These are phyloP conservation scores for Musa troglodytarum DNA, from an alignment of 176 grass and related monocot species.

Conservation along the genomic window DNA sequence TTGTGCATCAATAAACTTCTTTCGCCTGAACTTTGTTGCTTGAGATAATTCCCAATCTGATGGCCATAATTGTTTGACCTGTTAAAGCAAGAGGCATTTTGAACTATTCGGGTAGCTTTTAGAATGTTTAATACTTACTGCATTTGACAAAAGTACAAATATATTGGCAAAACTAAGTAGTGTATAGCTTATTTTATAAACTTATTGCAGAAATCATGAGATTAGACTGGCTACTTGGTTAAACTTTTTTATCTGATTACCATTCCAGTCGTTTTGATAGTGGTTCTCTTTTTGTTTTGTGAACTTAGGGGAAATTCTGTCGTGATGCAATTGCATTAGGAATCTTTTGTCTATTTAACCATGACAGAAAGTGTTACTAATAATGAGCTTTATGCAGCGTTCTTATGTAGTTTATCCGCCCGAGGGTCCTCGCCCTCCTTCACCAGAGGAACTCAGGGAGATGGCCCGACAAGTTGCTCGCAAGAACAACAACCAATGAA, in stretches of 20 bases:
- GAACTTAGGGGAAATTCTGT: not conserved
- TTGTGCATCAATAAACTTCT: not conserved
- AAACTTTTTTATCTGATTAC: not conserved
- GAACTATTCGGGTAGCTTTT: too few species aligned
- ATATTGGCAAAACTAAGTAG: not conserved
- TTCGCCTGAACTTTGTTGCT: not conserved
- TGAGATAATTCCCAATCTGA: not conserved
- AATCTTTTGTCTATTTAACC: not conserved
- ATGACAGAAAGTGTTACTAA: not conserved
- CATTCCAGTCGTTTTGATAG: not conserved
- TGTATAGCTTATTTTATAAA: not conserved
- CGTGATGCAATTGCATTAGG: not conserved
- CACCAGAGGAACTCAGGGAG: slow-evolving; percentile 79
- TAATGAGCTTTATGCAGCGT: slow-evolving; percentile 40
- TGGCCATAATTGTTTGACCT: not conserved
- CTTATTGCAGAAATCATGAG: not conserved
- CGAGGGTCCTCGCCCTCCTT: slow-evolving; percentile 66
- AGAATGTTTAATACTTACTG: too few species aligned
- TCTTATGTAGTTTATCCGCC: slow-evolving; percentile 84
- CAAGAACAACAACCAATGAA: slow-evolving; percentile 32
- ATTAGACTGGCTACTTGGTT: too few species aligned
- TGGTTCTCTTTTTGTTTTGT: not conserved
- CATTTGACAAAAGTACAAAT: not conserved
- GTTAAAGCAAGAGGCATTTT: too few species aligned
- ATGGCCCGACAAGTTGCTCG: slow-evolving; percentile 65